Evolutionary conservation across 306 rosid genomes (phyloP).

Genomic region (Abrus pulchellus): DNA sequence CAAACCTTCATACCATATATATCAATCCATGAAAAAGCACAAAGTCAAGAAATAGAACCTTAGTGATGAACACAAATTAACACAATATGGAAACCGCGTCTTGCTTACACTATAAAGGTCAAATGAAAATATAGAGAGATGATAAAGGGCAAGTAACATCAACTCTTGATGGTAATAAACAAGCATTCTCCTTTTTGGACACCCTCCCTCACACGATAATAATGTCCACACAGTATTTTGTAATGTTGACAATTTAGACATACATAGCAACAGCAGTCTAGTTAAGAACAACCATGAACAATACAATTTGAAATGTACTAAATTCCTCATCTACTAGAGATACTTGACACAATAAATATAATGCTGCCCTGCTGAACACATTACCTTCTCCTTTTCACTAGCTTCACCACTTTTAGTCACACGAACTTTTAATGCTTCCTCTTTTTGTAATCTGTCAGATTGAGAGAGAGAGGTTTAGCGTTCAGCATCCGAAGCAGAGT

Average conservation of each 20-base stretch:
- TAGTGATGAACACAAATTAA: slow-evolving; percentile 8
- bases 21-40: background rate
- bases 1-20: slow-evolving; percentile 7
- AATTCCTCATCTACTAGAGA: slow-evolving; percentile 22
- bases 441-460: slow-evolving; percentile 78
- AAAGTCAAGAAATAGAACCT: slow-evolving; percentile 9
- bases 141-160: slow-evolving; percentile 18
- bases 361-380: slow-evolving; percentile 21
- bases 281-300: slow-evolving; percentile 13
- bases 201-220: background rate
- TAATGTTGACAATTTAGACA: background rate
- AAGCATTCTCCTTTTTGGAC: background rate
- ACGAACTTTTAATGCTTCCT: slow-evolving; percentile 94
- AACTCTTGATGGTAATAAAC: background rate
- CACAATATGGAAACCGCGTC: background rate
- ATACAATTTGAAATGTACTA: slow-evolving; percentile 31
- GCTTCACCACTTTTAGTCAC: slow-evolving; percentile 75
- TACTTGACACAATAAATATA: slow-evolving; percentile 34
- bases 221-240: background rate
- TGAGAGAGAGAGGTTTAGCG: slow-evolving; percentile 23
- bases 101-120: background rate
- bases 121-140: background rate
- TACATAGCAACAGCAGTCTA: slow-evolving; percentile 30
- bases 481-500: slow-evolving; percentile 39
- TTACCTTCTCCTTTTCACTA: slow-evolving; percentile 93